Percentiles rank a stretch among this genome's conserved stretches.
phyloP scores from a whole-genome alignment of 192 early-diverging fungal species.

The Piromyces finnis region DNA sequence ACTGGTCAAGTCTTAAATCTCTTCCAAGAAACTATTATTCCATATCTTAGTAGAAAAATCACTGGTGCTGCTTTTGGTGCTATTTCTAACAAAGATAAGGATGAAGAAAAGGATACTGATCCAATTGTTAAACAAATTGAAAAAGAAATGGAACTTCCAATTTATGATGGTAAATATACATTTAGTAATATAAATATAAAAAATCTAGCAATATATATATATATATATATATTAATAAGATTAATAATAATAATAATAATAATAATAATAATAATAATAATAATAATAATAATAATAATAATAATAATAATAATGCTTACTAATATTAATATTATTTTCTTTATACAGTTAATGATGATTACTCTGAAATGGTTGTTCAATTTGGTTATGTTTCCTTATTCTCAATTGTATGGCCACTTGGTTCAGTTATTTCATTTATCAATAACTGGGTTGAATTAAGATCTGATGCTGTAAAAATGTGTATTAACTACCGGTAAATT shows the following conservation, averaged over 20 bases:
- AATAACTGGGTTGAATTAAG: constrained; percentile 89
- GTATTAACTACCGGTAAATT: constrained; percentile 14
- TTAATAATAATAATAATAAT: background rate
- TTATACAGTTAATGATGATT: constrained; percentile 31
- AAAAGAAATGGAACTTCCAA: constrained; percentile 42
- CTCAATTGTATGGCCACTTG: constrained; percentile 67
- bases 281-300: too few species aligned
- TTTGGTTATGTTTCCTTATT: constrained; percentile 80
- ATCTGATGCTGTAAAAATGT: constrained; percentile 80
- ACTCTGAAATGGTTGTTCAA: constrained; percentile 68
- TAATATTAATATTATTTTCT: too few species aligned
- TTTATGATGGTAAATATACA: constrained; percentile 58
- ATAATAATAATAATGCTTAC: too few species aligned
- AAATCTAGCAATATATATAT: background rate
- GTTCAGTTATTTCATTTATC: constrained; percentile 57
- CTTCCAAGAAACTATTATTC: constrained; percentile 53
- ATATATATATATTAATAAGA: background rate
- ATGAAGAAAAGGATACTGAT: constrained; percentile 7
- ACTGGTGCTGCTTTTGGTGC: constrained; percentile 7
- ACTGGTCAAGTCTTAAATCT: constrained; percentile 68
- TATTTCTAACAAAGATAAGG: background rate
- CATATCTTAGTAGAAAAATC: constrained; percentile 28
- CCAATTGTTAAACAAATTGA: constrained; percentile 24
- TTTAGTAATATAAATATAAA: too few species aligned
- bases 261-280: too few species aligned